phyloP scores from a whole-genome alignment of 208 protist genomes.

The Leishmania amazonensis region DNA sequence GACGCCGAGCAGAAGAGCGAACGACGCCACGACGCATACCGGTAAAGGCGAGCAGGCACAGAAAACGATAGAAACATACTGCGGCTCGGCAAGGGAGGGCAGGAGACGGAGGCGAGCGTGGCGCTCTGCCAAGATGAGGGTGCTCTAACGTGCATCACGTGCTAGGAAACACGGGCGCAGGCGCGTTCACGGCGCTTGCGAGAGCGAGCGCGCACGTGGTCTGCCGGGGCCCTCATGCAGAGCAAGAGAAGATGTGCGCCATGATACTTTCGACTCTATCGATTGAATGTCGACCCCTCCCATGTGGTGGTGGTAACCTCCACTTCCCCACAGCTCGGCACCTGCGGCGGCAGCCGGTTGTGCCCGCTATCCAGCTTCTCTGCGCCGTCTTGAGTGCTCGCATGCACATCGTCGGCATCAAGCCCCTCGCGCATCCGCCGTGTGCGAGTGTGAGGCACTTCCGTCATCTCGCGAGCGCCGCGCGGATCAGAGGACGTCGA shows the following conservation, averaged over 20 bases:
- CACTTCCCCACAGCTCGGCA: neutral
- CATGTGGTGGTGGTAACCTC: neutral
- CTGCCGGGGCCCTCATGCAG: neutral
- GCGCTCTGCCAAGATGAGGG: neutral
- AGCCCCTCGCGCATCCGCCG: neutral
- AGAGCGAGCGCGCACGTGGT: neutral
- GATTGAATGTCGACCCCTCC: neutral
- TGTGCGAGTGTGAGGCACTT: neutral
- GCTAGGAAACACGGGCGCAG: neutral
- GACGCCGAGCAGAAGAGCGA: neutral
- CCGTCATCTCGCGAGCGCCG: neutral
- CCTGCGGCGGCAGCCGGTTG: neutral
- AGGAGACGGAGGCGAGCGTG: neutral
- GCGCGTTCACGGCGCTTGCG: neutral
- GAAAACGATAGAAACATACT: neutral
- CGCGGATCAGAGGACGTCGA: neutral
- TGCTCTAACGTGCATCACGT: neutral
- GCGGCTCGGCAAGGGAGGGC: too few relatives aligned
- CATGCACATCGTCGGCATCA: neutral
- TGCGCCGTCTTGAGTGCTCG: neutral
- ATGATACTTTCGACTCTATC: neutral
- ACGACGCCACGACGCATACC: neutral
- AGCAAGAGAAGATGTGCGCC: neutral
- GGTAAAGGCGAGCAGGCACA: neutral
- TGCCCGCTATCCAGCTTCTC: neutral